Evolutionary conservation across 371 early-diverging fungal species (phyloP), one percentile per base, ranked within the genome.

Genomic region (Actinomucor elegans): DNA sequence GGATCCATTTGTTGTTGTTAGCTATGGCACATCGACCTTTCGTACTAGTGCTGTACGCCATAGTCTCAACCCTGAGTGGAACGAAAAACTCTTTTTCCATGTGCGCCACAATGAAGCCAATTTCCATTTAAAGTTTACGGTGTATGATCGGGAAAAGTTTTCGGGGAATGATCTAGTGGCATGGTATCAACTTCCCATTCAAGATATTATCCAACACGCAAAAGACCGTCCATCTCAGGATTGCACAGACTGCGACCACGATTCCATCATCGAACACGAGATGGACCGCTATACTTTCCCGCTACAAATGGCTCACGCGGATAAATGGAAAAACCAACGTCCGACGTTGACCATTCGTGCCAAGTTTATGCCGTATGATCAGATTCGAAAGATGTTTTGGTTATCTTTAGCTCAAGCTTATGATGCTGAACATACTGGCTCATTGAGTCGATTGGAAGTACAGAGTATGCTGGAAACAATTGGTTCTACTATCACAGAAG

Each of bases 1-100:
- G 79, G 90, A 91, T 59, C 87, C 92, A 2, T 91, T 89, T 74
- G 88, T 85, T 0, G 76, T 87, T 28, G 69, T 77, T 34, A 75
- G 77, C 6, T 83, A 84, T 58, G 80, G 82, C 14, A 75, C 78
- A 20, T 77, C 78, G 33, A 85, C 84, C 2, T 88, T 85, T 69
- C 69, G 79, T 41, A 85, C 85, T 6, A 70, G 68, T 11, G 71
- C 75, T n/a, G 69, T 83, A 27, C 68, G 70, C 11, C 84, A 85
- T 59, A 68, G 59, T 36, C 58, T 77, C 28, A 76, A 80, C 42
- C 85, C 85, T 10, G 67, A 59, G 17, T 86, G 87, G 87, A 77
- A 80, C 23, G 84, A 80, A 50, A 75, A 73, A 35, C 52, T 86
- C n/a, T 71, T 68, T 49, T 81, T 86, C 55, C 69, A 74, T 15